A percentile compares a stretch with the other conserved stretches of the same genome.
Evolutionary conservation across 257 asterid species (phyloP).

Genomic region (Fraxinus pennsylvanica): DNA sequence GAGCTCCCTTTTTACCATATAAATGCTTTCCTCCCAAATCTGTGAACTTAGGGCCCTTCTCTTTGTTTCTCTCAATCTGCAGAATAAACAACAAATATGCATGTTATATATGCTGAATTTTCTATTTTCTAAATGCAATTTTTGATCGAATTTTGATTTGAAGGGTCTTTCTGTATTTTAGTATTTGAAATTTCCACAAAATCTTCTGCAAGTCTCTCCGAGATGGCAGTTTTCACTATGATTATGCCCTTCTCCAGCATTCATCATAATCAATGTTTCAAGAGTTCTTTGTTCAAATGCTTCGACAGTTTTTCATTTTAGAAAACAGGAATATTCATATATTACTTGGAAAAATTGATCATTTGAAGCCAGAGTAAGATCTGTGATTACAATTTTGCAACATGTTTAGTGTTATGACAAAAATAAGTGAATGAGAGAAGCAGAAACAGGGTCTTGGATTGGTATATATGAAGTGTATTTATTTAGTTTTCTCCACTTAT

Average conservation of each 20-base stretch:
- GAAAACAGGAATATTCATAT: background rate
- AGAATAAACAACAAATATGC: background rate
- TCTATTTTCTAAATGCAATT: background rate
- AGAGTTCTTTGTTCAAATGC: background rate
- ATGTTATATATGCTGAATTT: background rate
- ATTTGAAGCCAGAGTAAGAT: background rate
- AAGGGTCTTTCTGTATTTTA: background rate
- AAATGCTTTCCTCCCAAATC: slow-evolving; percentile 95
- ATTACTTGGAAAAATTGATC: background rate
- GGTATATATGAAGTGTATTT: background rate
- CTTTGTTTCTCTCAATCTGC: slow-evolving; percentile 95
- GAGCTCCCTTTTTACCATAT: slow-evolving; percentile 73
- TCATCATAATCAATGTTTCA: background rate
- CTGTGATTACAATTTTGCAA: background rate
- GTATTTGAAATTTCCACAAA: background rate
- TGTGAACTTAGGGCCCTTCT: slow-evolving; percentile 82
- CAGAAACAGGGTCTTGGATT: background rate
- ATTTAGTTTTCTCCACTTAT: background rate
- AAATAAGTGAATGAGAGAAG: background rate
- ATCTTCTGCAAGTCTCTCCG: background rate
- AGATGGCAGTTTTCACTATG: background rate
- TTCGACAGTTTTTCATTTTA: background rate
- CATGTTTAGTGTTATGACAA: background rate
- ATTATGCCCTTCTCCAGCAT: background rate
- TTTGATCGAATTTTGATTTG: background rate